Evolutionary conservation across 768 basidiomycete species (phyloP).

Genomic region (Lentinula edodes): DNA sequence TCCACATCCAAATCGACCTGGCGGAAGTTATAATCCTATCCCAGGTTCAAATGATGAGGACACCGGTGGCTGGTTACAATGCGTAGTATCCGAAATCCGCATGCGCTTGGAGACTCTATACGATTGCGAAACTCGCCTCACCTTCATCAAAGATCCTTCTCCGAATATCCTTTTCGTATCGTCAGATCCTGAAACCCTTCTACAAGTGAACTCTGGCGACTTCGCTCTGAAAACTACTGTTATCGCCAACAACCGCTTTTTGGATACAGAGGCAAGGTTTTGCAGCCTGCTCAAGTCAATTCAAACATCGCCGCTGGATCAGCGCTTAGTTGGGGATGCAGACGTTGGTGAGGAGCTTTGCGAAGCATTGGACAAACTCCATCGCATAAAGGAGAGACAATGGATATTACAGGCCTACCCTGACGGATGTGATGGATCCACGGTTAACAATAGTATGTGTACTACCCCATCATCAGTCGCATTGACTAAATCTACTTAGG

Average conservation of each 20-base stretch:
- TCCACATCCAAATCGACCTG: no score
- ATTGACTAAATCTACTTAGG: neutral
- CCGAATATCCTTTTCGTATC: neutral
- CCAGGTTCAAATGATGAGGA: neutral
- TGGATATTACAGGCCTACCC: neutral
- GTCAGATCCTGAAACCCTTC: neutral
- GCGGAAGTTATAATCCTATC: no score
- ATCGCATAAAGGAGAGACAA: neutral
- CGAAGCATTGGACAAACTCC: neutral
- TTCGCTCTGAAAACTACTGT: neutral
- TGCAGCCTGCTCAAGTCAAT: neutral
- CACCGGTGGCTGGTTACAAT: neutral
- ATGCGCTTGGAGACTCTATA: neutral
- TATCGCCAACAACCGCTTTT: neutral
- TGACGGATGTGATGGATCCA: neutral
- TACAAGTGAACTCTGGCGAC: neutral
- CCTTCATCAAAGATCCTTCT: neutral
- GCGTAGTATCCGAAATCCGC: neutral
- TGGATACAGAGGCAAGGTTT: neutral
- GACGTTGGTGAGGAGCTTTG: neutral
- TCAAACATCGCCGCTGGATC: neutral
- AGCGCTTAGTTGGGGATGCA: neutral
- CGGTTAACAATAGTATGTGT: neutral
- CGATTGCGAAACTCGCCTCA: neutral
- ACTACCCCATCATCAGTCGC: neutral